Base-by-base conservation (phyloP, 2,329 filamentous ascomycete species). In the Aspergillus versicolor region DNA sequence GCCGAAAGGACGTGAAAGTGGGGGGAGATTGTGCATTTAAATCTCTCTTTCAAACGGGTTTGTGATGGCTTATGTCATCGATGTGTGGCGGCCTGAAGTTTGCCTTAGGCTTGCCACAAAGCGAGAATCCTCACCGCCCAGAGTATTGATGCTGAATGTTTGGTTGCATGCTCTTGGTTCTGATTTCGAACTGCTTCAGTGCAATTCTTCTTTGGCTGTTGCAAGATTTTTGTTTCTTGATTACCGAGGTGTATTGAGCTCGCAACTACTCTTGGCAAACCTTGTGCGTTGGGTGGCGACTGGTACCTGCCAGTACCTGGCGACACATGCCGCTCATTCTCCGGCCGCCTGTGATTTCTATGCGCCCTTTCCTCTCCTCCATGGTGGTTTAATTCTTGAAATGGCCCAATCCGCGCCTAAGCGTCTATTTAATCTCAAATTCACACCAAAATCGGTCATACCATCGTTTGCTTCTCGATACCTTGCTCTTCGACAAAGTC, bases 401-500 rank as follows among this genome's bases (percentile, higher is more conserved):
- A 65, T 68, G 60, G 69, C 65, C 42, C 45, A 65, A 11, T 40
- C 61, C 27, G 38, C 53, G 9, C 52, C 58, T 12, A 62, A 62
- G n/a, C 61, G 58, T 11, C 58, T 60, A n/a, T 62, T 72, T 22
- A 37, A 56, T 15, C 17, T 72, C 30, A 63, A 63, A 42, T 75
- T 71, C 57, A 54, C 51, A 44, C 57, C 60, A 7, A 59, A 63
- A 24, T 52, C 64, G 30, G 43, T 66, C 19, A 61, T 65, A 15
- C 64, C 70, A 24, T 63, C 66, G 6, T 57, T 74, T 47, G 73
- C 69, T 32, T 17, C 42, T n/a, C 70, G 72, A 43, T 72, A 74
- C 64, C 52, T 70, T 37, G 46, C 32, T 32, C 49, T 61, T 60
- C 64, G 54, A 11, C 52, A 58, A 49, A 71, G 77, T 61, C 69